These are phyloP conservation scores for Cordyceps farinosa DNA, from an alignment of 2,329 filamentous ascomycete species.

Conservation along the genomic window DNA sequence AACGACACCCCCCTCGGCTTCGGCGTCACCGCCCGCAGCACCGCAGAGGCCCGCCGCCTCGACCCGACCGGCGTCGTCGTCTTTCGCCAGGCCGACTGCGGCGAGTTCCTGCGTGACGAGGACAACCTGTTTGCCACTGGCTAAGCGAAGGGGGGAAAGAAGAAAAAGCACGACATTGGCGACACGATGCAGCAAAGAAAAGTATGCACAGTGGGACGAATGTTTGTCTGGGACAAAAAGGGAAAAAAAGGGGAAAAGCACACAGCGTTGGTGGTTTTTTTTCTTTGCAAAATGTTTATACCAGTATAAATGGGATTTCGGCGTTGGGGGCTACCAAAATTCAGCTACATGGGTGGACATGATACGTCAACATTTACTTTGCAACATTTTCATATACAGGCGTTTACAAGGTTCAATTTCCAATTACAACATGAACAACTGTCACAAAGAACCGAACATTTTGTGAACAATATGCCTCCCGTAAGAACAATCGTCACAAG, in stretches of 20 bases:
- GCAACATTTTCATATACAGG: conserved; percentile 9
- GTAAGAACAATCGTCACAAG: no score
- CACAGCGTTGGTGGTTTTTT: neutral
- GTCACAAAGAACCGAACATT: neutral
- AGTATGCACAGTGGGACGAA: no score
- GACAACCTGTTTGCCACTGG: conserved; percentile 60
- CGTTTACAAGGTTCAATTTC: conserved; percentile 9
- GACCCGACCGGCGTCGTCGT: conserved; percentile 88
- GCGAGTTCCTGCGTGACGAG: conserved; percentile 88
- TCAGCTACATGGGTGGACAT: conserved; percentile 11
- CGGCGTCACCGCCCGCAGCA: conserved; percentile 84
- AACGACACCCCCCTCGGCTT: conserved; percentile 93
- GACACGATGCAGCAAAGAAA: neutral
- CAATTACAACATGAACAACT: neutral
- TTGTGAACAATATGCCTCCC: neutral
- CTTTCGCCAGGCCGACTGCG: conserved; percentile 90
- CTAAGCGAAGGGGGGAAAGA: conserved; percentile 25
- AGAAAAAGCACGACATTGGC: neutral
- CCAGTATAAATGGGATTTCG: conserved; percentile 10
- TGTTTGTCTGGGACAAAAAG: neutral
- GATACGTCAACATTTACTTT: conserved; percentile 10
- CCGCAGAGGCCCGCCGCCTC: conserved; percentile 74
- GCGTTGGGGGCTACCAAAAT: conserved; percentile 12
- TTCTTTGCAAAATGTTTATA: conserved; percentile 5
- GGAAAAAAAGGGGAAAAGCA: neutral